phyloP scores from a whole-genome alignment of 352 stramenopile genomes.

The Phytophthora colocasiae region DNA sequence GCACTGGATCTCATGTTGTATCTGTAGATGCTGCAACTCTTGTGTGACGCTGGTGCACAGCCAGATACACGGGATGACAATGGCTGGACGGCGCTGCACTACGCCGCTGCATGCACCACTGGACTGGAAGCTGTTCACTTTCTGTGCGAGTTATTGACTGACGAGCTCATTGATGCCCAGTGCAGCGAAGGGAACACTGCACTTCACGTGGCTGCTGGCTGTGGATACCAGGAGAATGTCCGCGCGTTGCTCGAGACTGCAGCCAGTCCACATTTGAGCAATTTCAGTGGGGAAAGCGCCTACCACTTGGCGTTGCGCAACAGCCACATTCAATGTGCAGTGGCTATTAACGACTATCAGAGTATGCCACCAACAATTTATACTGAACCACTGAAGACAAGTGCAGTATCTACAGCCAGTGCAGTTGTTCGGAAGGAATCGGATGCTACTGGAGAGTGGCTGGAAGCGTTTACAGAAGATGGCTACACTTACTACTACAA shows the following conservation, averaged over 20 bases:
- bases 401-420: conserved; percentile 5
- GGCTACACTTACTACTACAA: conserved; percentile 79
- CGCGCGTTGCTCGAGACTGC: conserved; percentile 62
- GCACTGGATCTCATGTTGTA: too few relatives aligned
- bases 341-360: conserved; percentile 67
- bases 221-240: conserved; percentile 60
- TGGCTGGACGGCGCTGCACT: conserved; percentile 72
- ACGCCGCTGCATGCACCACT: conserved; percentile 51
- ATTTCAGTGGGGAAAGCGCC: conserved; percentile 48
- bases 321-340: conserved; percentile 64
- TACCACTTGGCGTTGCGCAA: conserved; percentile 66
- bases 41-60: conserved; percentile 50
- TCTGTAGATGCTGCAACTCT: conserved; percentile 53
- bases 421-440: not conserved
- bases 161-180: conserved; percentile 51
- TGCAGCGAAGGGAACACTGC: conserved; percentile 67
- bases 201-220: conserved; percentile 68
- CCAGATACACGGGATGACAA: conserved; percentile 53
- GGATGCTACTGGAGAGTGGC: conserved; percentile 35
- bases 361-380: conserved; percentile 11
- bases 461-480: conserved; percentile 58
- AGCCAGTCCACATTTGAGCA: conserved; percentile 55
- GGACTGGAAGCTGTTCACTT: conserved; percentile 58
- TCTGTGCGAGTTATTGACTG: conserved; percentile 56
- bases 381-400: conserved; percentile 6